A percentile compares a stretch with the other conserved stretches of the same genome.
Evolutionary conservation across 306 rosid genomes (phyloP).

Genomic region (Carpinus fangiana): DNA sequence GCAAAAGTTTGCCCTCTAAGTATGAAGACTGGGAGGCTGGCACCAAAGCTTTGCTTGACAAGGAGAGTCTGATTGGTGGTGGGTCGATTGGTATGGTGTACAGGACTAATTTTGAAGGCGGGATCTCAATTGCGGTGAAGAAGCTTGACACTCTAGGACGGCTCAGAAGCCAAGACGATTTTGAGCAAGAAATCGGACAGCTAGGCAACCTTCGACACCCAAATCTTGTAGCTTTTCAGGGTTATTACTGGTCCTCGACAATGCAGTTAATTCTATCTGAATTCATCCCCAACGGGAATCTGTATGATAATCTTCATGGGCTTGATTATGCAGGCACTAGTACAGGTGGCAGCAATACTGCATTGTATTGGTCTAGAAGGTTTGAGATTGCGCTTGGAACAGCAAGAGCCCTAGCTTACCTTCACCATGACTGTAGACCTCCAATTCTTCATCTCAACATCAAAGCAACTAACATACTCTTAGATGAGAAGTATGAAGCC

Average conservation of each 20-base stretch:
- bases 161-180: slow-evolving; percentile 89
- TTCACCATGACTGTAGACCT: slow-evolving; percentile 94
- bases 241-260: slow-evolving; percentile 93
- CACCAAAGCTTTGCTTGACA: slow-evolving; percentile 89
- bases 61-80: slow-evolving; percentile 85
- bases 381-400: slow-evolving; percentile 85
- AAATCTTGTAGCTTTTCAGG: slow-evolving; percentile 82
- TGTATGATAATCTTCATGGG: slow-evolving; percentile 86
- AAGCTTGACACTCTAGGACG: slow-evolving; percentile 93
- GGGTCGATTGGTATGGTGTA: slow-evolving; percentile 92
- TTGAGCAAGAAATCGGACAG: slow-evolving; percentile 88
- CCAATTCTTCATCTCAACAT: slow-evolving; percentile 96
- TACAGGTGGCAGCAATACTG: slow-evolving; percentile 64
- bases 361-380: slow-evolving; percentile 76
- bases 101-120: slow-evolving; percentile 81
- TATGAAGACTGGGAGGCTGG: slow-evolving; percentile 99
- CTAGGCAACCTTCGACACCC: slow-evolving; percentile 75
- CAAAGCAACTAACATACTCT: slow-evolving; percentile 85
- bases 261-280: slow-evolving; percentile 93
- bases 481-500: slow-evolving; percentile 73
- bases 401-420: slow-evolving; percentile 84
- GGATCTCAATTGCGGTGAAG: slow-evolving; percentile 90
- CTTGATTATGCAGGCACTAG: slow-evolving; percentile 76
- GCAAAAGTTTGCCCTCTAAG: slow-evolving; percentile 90
- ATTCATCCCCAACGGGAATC: slow-evolving; percentile 79